Base-by-base conservation (phyloP, 495 filamentous ascomycete species). In the Penicillium herquei region DNA sequence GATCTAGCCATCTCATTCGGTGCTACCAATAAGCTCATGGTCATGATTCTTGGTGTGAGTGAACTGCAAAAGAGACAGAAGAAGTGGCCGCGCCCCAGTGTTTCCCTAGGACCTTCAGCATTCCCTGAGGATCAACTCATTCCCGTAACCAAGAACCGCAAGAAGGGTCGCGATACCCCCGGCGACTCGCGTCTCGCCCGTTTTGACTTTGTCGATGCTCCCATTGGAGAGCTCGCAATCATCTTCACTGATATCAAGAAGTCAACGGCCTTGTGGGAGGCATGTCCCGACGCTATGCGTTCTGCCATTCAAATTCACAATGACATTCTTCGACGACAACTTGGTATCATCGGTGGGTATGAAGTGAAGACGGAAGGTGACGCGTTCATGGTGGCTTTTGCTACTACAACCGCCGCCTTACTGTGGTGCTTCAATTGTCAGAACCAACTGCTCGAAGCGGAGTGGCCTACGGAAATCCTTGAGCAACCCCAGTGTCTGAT, bases 201-300 rank as follows among this genome's bases (percentile, higher is more conserved):
- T 21, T 88, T 98, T 42, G 90, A 95, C 55, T 91, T 94, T 68
- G 90, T 98, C 32, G 89, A 91, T 60, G 90, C 94, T 21, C 94
- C 94, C 1, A 87, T 83, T 4, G 93, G 94, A 13, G 88, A 96
- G 55, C 80, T 97, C 57, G 88, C 90, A 39, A 90, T 99, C 63
- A 90, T 96, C 41, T 99, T 99, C 69, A 99, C 94, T 0, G 94
- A 99, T 77, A 99, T 99, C 81, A 99, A 99, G 72, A 96, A 92
- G 70, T 97, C 93, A 2, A 99, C 94, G 2, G 81, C 90, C 37
- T 76, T 99, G n/a, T 99, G 94, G 94, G 94, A 99, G 70, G 90
- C 86, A 8, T 94, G 91, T 65, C 92, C 93, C 3, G 85, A 88
- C 42, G 91, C 95, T 7, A 99, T 99, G 94, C 82, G 91, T 52